Evolutionary conservation across 495 filamentous ascomycete species (phyloP).

Genomic region (Tuber calosporum): DNA sequence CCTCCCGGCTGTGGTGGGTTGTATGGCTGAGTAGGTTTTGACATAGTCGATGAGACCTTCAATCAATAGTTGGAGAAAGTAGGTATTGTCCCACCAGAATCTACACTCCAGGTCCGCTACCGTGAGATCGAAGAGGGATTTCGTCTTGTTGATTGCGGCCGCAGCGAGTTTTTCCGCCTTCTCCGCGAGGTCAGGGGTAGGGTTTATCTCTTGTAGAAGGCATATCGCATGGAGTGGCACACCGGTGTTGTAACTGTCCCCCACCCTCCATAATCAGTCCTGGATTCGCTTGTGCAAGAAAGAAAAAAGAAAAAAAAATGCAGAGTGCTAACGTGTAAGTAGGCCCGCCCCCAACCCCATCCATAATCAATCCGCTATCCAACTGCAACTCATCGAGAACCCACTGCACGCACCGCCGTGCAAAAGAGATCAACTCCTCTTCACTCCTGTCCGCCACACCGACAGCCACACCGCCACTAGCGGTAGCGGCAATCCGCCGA

Average conservation of each 20-base stretch:
- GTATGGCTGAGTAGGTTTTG: slow-evolving; percentile 18
- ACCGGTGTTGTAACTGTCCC: slow-evolving; percentile 36
- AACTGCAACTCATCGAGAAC: slow-evolving; percentile 23
- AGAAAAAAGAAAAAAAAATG: not conserved
- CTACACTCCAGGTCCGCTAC: slow-evolving; percentile 20
- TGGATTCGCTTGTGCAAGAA: not conserved
- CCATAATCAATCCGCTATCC: slow-evolving; percentile 35
- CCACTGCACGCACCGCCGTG: slow-evolving; percentile 20
- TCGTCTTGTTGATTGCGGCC: slow-evolving; percentile 28
- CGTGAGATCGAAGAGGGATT: slow-evolving; percentile 31
- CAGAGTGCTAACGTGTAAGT: slow-evolving; percentile 26
- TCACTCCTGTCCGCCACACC: slow-evolving; percentile 6
- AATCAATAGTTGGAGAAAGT: slow-evolving; percentile 37
- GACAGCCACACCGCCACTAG: not conserved
- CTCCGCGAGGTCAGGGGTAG: slow-evolving; percentile 19
- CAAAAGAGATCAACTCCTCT: slow-evolving; percentile 23
- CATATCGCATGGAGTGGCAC: slow-evolving; percentile 30
- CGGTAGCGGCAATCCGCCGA: not conserved
- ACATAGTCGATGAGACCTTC: slow-evolving; percentile 34
- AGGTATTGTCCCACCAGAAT: slow-evolving; percentile 40
- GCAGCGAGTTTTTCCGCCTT: slow-evolving; percentile 30
- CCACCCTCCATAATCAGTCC: not conserved
- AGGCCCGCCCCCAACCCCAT: slow-evolving; percentile 32
- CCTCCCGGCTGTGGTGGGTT: slow-evolving; percentile 10
- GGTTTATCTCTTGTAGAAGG: slow-evolving; percentile 24